These are phyloP conservation scores for Tylopilus vinaceipallidus DNA, from an alignment of 768 basidiomycete genomes.

Conservation along the genomic window DNA sequence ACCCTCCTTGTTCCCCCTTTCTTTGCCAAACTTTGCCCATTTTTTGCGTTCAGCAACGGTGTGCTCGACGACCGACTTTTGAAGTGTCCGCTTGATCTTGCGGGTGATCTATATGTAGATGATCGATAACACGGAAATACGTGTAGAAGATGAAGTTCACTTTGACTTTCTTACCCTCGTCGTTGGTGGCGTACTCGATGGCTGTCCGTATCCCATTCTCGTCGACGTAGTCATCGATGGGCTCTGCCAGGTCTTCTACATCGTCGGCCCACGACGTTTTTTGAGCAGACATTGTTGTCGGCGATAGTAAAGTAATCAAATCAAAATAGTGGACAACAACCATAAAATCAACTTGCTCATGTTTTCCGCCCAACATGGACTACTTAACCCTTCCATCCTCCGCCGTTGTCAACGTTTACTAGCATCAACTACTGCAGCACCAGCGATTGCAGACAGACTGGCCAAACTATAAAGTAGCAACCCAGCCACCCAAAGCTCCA, in stretches of 20 bases:
- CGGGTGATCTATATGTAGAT: slow-evolving; percentile 66
- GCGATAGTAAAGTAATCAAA: slow-evolving; percentile 9
- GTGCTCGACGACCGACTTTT: slow-evolving; percentile 92
- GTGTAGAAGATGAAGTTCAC: slow-evolving; percentile 36
- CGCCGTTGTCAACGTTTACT: no score
- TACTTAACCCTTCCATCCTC: no score
- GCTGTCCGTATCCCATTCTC: slow-evolving; percentile 87
- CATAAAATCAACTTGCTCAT: no score
- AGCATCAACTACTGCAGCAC: no score
- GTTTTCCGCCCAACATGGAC: no score
- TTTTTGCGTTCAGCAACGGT: slow-evolving; percentile 89
- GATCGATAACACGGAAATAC: not conserved
- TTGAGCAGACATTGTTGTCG: slow-evolving; percentile 21
- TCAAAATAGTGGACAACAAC: slow-evolving; percentile 19
- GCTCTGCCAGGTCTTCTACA: slow-evolving; percentile 69
- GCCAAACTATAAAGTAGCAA: slow-evolving; percentile 42
- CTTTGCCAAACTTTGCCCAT: slow-evolving; percentile 92
- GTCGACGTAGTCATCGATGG: slow-evolving; percentile 66
- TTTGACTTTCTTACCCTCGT: slow-evolving; percentile 94
- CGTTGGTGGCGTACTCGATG: slow-evolving; percentile 80
- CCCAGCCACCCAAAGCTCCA: slow-evolving; percentile 25
- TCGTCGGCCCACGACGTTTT: slow-evolving; percentile 91
- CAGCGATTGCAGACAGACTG: slow-evolving; percentile 33
- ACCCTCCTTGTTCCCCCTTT: slow-evolving; percentile 82
- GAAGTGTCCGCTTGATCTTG: slow-evolving; percentile 79